phyloP scores from a whole-genome alignment of 2,329 filamentous ascomycete genomes.

The Aspergillus glaucus region DNA sequence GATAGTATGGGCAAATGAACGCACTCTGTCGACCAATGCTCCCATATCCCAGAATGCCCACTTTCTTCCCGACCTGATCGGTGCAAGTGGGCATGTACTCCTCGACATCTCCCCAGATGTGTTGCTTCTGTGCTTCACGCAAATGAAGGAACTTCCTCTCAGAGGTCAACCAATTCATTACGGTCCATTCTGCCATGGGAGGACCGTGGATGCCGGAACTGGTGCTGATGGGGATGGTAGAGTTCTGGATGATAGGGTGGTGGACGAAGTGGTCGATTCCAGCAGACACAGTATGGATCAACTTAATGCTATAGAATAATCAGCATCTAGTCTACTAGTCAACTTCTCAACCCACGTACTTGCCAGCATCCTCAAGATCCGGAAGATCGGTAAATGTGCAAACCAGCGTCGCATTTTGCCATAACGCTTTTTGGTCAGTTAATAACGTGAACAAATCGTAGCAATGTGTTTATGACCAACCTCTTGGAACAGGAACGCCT shows the following conservation, averaged over 20 bases:
- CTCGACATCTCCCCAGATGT: conserved; percentile 40
- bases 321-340: not conserved
- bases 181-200: conserved; percentile 61
- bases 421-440: conserved; percentile 14
- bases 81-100: conserved; percentile 25
- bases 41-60: conserved; percentile 58
- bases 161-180: conserved; percentile 56
- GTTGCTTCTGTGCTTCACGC: conserved; percentile 54
- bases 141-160: conserved; percentile 49
- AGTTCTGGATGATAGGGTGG: conserved; percentile 49
- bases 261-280: conserved; percentile 50
- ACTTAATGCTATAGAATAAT: conserved; percentile 28
- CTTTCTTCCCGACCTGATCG: conserved; percentile 52
- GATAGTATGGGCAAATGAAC: conserved; percentile 7
- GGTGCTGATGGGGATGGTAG: conserved; percentile 49
- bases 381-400: conserved; percentile 22
- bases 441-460: not conserved
- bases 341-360: conserved; percentile 11
- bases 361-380: conserved; percentile 19
- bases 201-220: conserved; percentile 55
- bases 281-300: conserved; percentile 54
- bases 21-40: conserved; percentile 56
- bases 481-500: conserved; percentile 15
- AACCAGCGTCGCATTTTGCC: conserved; percentile 18
- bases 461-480: conserved; percentile 4